Evolutionary conservation across 1,139 yeast genomes (phyloP).

Genomic region (Yamadazyma songkhlaensis): DNA sequence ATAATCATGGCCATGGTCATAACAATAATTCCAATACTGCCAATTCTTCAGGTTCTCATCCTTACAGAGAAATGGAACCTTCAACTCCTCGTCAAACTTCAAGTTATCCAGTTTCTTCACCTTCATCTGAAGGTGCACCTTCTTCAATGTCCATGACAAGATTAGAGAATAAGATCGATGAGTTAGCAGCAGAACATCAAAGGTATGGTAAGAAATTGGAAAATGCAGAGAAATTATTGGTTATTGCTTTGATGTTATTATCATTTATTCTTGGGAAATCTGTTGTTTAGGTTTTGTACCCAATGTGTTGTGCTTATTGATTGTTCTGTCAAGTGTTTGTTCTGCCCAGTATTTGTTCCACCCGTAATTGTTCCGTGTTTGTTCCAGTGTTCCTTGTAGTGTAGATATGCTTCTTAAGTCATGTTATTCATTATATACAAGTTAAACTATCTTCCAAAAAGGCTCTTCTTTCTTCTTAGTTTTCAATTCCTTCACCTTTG

Average conservation of each 20-base stretch:
- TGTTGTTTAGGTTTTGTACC: conserved; percentile 11
- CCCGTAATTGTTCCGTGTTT: too few species aligned
- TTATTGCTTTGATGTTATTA: conserved; percentile 16
- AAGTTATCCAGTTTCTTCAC: too few species aligned
- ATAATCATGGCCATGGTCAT: background rate
- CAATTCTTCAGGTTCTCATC: conserved; percentile 1
- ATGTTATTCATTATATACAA: conserved; percentile 1
- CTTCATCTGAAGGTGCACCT: too few species aligned
- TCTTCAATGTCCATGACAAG: background rate
- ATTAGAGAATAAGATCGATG: conserved; percentile 10
- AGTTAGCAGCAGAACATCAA: conserved; percentile 10
- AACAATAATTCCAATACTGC: background rate
- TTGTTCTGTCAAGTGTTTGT: too few species aligned
- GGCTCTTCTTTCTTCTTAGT: conserved; percentile 4
- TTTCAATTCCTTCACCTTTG: conserved; percentile 19
- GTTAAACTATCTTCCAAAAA: conserved; percentile 3
- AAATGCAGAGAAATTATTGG: conserved; percentile 14
- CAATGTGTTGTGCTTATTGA: too few species aligned
- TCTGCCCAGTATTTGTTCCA: too few species aligned
- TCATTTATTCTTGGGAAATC: conserved; percentile 17
- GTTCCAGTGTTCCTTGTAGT: too few species aligned
- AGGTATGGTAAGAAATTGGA: conserved; percentile 15
- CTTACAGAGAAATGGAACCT: conserved; percentile 2
- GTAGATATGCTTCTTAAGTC: background rate
- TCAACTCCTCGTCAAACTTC: background rate